Evolutionary conservation across 495 filamentous ascomycete species (phyloP), one percentile per base, ranked within the genome.

Genomic region (Lophiotrema nucula): DNA sequence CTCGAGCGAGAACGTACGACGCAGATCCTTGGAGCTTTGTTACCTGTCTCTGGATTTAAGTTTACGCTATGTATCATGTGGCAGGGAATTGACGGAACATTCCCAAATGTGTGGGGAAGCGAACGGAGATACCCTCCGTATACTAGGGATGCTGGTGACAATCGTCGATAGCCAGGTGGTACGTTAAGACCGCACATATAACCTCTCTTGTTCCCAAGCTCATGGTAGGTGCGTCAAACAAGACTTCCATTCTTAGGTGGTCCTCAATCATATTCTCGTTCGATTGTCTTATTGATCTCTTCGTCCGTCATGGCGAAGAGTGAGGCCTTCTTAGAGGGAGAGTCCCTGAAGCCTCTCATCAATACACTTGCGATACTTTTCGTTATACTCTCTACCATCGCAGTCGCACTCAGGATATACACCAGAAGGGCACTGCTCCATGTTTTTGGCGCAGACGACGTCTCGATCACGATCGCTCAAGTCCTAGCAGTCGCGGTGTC

Each of bases 401-500:
- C 38, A 19, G 58, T 61, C 25, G 18, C 28, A 13, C 25, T 61
- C 11, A 27, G 58, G 24, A 8, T 61, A 3, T 55, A 54, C 27
- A 55, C 58, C 13, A 49, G 58, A 12, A 53, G 26, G 11, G 4
- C 4, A 12, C 1, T 61, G 21, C 45, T 61, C 0, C 35, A 44
- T 22, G 25, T 21, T 12, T 4, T 61, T 25, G 58, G 58, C 8
- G 11, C 58, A 5, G 58, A 61, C 24, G 58, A 61, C 26, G 24
- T 55, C n/a, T 28, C 28, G 35, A 61, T 61, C 28, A 24, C 3
- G 4, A 26, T 61, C 28, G 58, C 58, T 2, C 58, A 61, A 35
- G 41, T 50, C 16, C 43, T 61, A n/a, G 49, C 58, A 4, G 55
- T 61, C 35, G 58, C 33, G n/a, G 50, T 54, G 8, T 61, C 58